phyloP scores from a whole-genome alignment of 129 eudicot genomes.

The Solidago caesia region DNA sequence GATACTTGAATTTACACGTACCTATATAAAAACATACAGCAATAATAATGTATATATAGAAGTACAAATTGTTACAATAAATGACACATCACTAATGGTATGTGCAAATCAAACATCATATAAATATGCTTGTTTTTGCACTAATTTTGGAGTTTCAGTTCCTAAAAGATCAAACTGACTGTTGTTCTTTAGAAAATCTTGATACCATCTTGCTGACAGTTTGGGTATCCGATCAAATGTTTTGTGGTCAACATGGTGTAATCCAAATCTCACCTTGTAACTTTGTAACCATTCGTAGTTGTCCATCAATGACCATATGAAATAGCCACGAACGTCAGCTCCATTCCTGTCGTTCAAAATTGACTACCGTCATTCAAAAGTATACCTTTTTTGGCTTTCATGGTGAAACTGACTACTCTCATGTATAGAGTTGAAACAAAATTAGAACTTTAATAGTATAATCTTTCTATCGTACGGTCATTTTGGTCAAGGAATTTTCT shows the following conservation, averaged over 20 bases:
- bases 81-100: not conserved
- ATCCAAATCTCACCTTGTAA: constrained; percentile 51
- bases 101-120: constrained; percentile 16
- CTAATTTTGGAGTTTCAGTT: constrained; percentile 4
- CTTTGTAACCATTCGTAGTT: constrained; percentile 69
- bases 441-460: not conserved
- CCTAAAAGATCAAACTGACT: constrained; percentile 23
- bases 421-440: not conserved
- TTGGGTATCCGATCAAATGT: constrained; percentile 65
- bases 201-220: constrained; percentile 70
- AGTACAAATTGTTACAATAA: not conserved
- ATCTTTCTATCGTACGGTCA: not conserved
- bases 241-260: constrained; percentile 52
- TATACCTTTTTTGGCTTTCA: constrained; percentile 11
- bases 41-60: not conserved
- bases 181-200: constrained; percentile 50
- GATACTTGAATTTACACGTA: not conserved
- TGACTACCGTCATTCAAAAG: not conserved
- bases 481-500: not conserved
- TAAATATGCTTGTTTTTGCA: constrained; percentile 19
- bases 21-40: not conserved
- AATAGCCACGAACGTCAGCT: constrained; percentile 89
- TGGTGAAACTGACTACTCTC: constrained; percentile 21
- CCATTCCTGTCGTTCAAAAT: constrained; percentile 48
- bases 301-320: constrained; percentile 76